Percentiles rank a stretch among this genome's conserved stretches.
Conservation (phyloP, 306 rosid species). For the Castanea mollissima region DNA sequence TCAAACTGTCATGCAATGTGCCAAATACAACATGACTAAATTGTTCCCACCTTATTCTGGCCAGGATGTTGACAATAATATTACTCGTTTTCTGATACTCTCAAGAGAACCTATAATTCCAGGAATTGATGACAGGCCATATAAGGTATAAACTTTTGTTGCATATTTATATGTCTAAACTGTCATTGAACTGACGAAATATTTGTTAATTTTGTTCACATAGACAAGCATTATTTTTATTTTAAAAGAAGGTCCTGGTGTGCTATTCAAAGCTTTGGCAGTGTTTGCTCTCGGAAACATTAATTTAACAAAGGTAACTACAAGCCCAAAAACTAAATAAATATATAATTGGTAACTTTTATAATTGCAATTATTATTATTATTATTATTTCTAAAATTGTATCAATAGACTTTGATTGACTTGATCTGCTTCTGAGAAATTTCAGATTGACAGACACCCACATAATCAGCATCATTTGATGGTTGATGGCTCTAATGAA, state of each 20-base stretch:
- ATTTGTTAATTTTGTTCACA: conserved; percentile 13
- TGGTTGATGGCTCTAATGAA: conserved; percentile 71
- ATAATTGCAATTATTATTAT: too few species aligned
- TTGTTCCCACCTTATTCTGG: conserved; percentile 19
- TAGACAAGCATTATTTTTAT: conserved; percentile 55
- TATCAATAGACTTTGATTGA: background rate
- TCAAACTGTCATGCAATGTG: conserved; percentile 1
- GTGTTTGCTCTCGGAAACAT: conserved; percentile 52
- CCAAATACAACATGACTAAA: conserved; percentile 25
- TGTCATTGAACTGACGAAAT: conserved; percentile 19
- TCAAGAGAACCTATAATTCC: conserved; percentile 83
- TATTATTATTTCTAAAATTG: background rate
- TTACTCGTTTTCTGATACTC: conserved; percentile 81
- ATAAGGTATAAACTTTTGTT: conserved; percentile 49
- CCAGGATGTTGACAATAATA: conserved; percentile 68
- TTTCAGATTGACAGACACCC: conserved; percentile 90
- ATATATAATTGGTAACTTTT: too few species aligned
- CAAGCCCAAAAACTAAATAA: too few species aligned
- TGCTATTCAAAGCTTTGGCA: conserved; percentile 52
- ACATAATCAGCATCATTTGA: conserved; percentile 56
- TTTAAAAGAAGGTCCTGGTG: conserved; percentile 52
- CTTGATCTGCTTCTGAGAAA: conserved; percentile 20
- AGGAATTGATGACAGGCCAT: conserved; percentile 44
- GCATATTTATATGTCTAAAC: background rate
- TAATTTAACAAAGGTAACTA: conserved; percentile 42